Evolutionary conservation across 495 filamentous ascomycete species (phyloP), one percentile per base, ranked within the genome.

Genomic region (Trichodelitschia bisporula): DNA sequence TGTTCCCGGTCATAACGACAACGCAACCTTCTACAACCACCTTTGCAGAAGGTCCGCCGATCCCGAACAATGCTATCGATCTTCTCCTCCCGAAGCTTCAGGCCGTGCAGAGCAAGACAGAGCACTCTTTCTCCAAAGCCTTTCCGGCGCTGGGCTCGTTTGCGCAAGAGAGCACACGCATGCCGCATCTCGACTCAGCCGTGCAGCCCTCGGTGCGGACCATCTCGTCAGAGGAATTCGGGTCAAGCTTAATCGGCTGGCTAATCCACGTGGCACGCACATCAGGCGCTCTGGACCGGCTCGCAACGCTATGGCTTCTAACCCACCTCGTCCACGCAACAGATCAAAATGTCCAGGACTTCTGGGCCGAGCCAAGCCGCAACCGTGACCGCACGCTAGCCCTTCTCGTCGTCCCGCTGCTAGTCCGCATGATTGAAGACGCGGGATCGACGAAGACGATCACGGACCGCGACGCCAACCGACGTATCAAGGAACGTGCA

Each of bases 211-310:
- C 35, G 12, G 26, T 35, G 26, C 21, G 35, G n/a, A 35, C 34
- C 2, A 45, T 58, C 4, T 33, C 51, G 1, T 68, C 73, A 26
- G 69, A 79, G 4, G 62, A 69, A 23, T 39, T 38, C 11, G 84
- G 91, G 39, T 89, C 66, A 35, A 64, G 73, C 13, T 49, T 95
- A 8, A 62, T 90, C 24, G 67, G 72, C 8, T 93, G 80, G 76
- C 65, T 97, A 9, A 62, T 93, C 17, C 57, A 66, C 32, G 45
- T 78, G 10, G 59, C 72, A 16, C 61, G 78, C 38, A 62, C 63
- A 9, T 61, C 66, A 29, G 51, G 50, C 26, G 70, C 68, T 4
- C 54, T 71, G 40, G 61, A 66, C 18, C 64, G 77, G 16, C 49
- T 92, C 30, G 72, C 72, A 61, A 76, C 89, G n/a, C 66, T 73